A percentile compares a stretch with the other conserved stretches of the same genome.
These are phyloP conservation scores for Cryptosporidium baileyi DNA, from an alignment of 169 alveolate species.

Conservation along the genomic window DNA sequence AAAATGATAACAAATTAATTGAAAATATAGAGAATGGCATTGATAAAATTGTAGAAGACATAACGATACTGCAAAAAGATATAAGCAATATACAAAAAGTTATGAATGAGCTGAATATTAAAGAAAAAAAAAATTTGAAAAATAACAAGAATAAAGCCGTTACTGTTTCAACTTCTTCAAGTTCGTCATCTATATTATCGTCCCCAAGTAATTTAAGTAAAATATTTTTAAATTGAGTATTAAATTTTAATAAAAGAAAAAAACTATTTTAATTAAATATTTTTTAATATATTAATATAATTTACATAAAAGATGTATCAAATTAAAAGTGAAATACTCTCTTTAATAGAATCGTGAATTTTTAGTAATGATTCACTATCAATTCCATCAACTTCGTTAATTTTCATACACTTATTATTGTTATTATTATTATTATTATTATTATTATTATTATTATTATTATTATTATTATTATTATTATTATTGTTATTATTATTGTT, in stretches of 20 bases:
- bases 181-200: slow-evolving; percentile 28
- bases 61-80: not conserved
- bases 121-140: not conserved
- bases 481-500: not conserved
- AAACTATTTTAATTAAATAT: too few relatives aligned
- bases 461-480: not conserved
- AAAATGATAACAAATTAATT: not conserved
- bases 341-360: slow-evolving; percentile 11
- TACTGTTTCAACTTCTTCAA: slow-evolving; percentile 8
- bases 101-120: not conserved
- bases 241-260: not conserved
- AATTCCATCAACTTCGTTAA: too few relatives aligned
- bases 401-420: too few relatives aligned
- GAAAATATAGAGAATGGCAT: slow-evolving; percentile 5
- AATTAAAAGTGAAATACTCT: not conserved
- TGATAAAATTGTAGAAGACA: not conserved
- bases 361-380: not conserved
- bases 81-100: not conserved
- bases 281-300: not conserved
- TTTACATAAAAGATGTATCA: not conserved
- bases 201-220: not conserved
- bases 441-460: not conserved
- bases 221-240: too few relatives aligned
- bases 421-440: not conserved
- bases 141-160: not conserved